These are phyloP conservation scores for Daldinia childiae DNA, from an alignment of 495 filamentous ascomycete species.

Conservation along the genomic window DNA sequence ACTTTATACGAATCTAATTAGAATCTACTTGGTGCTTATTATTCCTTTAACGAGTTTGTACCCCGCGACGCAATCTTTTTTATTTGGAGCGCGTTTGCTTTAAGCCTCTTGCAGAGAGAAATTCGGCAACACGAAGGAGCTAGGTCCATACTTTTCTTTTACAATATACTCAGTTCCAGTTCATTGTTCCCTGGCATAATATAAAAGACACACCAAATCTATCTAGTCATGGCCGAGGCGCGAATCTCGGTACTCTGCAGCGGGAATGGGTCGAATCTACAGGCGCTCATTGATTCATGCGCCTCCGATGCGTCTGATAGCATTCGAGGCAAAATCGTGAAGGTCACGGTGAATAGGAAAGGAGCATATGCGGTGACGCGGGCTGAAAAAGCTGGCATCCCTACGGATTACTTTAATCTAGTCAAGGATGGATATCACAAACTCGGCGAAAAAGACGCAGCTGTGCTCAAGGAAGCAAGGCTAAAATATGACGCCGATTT, in stretches of 20 bases:
- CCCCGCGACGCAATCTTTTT: conserved; percentile 32
- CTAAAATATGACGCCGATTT: conserved; percentile 83
- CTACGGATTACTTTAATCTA: conserved; percentile 88
- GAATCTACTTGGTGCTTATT: conserved; percentile 19
- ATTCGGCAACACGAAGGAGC: not conserved
- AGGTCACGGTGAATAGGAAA: conserved; percentile 85
- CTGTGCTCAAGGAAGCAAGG: conserved; percentile 68
- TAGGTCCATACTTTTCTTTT: not conserved
- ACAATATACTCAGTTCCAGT: not conserved
- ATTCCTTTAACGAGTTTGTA: conserved; percentile 22
- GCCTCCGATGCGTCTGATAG: conserved; percentile 55
- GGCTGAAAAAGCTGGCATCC: conserved; percentile 74
- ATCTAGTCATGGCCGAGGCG: conserved; percentile 46
- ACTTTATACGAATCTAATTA: conserved; percentile 5
- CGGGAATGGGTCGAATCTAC: conserved; percentile 88
- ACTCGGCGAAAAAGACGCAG: conserved; percentile 60
- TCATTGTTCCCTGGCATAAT: conserved; percentile 7
- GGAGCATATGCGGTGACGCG: conserved; percentile 81
- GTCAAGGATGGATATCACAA: conserved; percentile 66
- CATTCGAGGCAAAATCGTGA: conserved; percentile 70
- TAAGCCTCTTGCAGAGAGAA: not conserved
- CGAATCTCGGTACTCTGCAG: conserved; percentile 52
- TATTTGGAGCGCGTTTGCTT: not conserved
- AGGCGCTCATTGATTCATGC: conserved; percentile 85
- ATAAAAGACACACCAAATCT: conserved; percentile 5